Evolutionary conservation across 495 filamentous ascomycete species (phyloP), one percentile per base, ranked within the genome.

Genomic region (Neohortaea acidophila): DNA sequence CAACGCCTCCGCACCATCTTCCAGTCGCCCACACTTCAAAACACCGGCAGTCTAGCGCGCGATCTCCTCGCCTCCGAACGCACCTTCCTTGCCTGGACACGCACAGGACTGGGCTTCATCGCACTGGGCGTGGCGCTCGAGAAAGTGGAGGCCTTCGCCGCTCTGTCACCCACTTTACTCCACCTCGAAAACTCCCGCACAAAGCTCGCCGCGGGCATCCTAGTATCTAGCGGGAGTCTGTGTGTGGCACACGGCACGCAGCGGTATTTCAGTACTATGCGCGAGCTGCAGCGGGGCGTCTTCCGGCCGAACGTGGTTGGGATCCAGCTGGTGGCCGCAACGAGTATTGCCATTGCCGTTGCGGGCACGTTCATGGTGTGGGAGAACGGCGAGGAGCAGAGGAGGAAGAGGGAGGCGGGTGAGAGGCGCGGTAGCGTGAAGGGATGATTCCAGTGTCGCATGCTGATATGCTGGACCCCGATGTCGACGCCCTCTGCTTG

Each of bases 61-160:
- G 66, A 70, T 48, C 63, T 70, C 40, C 60, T 67, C 23, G 66
- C 68, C 42, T 63, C 62, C 44, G 68, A 72, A 51, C 63, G 68
- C 2, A 72, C 68, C n/a, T 70, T 67, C 45, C 59, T 72, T 9
- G 62, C 66, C 29, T 70, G 65, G 66, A 62, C 60, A 2, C 60
- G 66, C 13, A 67, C 64, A 31, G 66, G 64, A n/a, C 63, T 72
- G 10, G 66, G 62, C 14, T 68, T 70, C 45, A 61, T 69, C 40
- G 64, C 61, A 4, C 57, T 72, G 3, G 66, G 66, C 4, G 54
- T 72, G 12, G 65, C 45, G 7, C 25, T 48, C 22, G 45, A 48
- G 41, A 48, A 48, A 23, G 45, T 48, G 13, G 45, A 48, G 23
- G 45, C 45, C 4, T 40, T 48, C 20, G 45, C 41, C 1, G 45